These are phyloP conservation scores for Pterocarpus santalinus DNA, from an alignment of 306 rosid genomes.

Conservation along the genomic window DNA sequence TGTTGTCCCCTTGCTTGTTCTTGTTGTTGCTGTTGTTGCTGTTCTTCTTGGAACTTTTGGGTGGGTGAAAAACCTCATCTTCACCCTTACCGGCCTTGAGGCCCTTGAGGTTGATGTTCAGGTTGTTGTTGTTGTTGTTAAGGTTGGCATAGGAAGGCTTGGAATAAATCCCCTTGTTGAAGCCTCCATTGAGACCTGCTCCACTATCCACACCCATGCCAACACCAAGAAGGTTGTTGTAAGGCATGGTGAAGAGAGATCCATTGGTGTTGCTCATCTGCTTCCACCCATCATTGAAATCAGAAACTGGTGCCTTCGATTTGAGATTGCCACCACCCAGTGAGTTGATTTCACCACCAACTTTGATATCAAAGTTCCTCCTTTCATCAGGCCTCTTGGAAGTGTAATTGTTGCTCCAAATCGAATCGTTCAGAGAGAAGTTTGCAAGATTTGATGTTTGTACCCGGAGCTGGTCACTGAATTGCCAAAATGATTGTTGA, in stretches of 20 bases:
- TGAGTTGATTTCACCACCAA: constrained; percentile 75
- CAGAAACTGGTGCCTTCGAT: constrained; percentile 48
- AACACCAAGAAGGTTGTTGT: constrained; percentile 39
- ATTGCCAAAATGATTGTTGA: constrained; percentile 78
- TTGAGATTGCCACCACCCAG: constrained; percentile 17
- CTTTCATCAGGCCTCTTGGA: constrained; percentile 66
- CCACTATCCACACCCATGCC: constrained; percentile 15
- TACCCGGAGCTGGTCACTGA: constrained; percentile 88
- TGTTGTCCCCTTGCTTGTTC: constrained; percentile 64
- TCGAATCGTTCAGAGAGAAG: constrained; percentile 84
- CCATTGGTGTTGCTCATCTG: constrained; percentile 39
- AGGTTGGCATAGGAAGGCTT: constrained; percentile 54
- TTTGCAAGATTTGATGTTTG: constrained; percentile 70
- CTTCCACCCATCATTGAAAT: constrained; percentile 65
- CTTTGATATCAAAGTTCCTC: constrained; percentile 77
- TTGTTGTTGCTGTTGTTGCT: constrained; percentile 54
- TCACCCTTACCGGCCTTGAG: constrained; percentile 51
- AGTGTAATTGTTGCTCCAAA: constrained; percentile 77
- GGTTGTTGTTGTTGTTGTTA: constrained; percentile 10
- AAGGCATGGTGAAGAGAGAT: constrained; percentile 46
- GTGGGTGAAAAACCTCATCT: constrained; percentile 50
- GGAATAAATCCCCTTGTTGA: constrained; percentile 81
- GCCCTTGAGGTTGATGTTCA: constrained; percentile 55
- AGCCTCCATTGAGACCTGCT: constrained; percentile 57
- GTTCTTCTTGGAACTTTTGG: constrained; percentile 65